Percentiles rank a stretch among this genome's conserved stretches.
Conservation (phyloP, 129 eudicot species). For the Logfia minima region DNA sequence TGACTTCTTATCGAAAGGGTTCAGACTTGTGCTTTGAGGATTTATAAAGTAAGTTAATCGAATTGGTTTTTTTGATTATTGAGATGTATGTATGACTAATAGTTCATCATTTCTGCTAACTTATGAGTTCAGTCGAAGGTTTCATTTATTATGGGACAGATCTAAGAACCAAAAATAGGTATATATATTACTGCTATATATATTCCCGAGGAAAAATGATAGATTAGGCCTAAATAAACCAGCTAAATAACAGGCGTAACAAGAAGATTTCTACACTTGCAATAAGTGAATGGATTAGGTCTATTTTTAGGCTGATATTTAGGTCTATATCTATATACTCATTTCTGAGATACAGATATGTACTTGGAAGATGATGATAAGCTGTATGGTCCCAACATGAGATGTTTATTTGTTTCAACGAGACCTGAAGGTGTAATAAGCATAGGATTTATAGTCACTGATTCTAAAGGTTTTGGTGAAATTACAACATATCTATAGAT, state of each 20-base stretch:
- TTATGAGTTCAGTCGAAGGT: neutral
- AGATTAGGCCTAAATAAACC: no score
- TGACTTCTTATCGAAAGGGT: conserved; percentile 43
- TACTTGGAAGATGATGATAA: neutral
- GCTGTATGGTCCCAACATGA: neutral
- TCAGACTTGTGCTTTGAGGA: conserved; percentile 35
- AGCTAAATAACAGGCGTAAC: no score
- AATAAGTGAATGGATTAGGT: no score
- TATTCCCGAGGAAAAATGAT: neutral
- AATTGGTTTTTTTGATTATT: neutral
- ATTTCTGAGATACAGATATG: neutral
- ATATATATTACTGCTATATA: neutral
- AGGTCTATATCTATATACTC: no score
- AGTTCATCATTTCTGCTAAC: neutral
- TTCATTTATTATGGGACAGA: neutral
- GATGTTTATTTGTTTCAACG: conserved; percentile 2
- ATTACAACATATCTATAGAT: neutral
- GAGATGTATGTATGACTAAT: neutral
- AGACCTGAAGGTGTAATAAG: neutral
- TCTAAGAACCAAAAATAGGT: conserved; percentile 16
- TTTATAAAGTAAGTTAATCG: conserved; percentile 11
- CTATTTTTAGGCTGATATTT: no score
- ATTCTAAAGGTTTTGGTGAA: conserved; percentile 7
- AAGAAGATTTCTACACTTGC: no score
- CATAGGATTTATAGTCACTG: neutral